These are phyloP conservation scores for Ogataea pini DNA, from an alignment of 805 yeast genomes.

Conservation along the genomic window DNA sequence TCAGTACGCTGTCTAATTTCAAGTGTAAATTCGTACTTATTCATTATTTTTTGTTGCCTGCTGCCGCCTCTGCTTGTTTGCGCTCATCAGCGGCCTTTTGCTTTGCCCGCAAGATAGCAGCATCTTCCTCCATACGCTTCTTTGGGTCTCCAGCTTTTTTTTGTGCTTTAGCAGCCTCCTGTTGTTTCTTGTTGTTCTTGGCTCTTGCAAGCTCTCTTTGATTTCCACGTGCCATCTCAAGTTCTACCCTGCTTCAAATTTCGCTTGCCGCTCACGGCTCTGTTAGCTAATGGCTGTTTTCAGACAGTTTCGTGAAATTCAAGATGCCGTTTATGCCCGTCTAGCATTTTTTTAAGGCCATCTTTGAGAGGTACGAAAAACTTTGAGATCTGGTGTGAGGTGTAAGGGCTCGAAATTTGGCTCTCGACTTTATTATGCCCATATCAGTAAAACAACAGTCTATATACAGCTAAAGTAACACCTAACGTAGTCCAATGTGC, in stretches of 20 bases:
- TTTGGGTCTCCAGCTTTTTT: constrained; percentile 83
- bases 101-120: constrained; percentile 85
- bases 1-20: constrained; percentile 4
- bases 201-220: constrained; percentile 94
- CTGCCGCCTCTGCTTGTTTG: constrained; percentile 31
- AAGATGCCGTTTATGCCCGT: not conserved
- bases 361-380: not conserved
- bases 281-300: not conserved
- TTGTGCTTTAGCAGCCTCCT: constrained; percentile 53
- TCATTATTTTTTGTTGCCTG: constrained; percentile 16
- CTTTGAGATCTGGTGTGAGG: constrained; percentile 6
- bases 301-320: not conserved
- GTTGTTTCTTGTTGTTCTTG: constrained; percentile 80
- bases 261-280: not conserved
- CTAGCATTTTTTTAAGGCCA: not conserved
- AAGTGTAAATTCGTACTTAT: not conserved
- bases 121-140: constrained; percentile 85
- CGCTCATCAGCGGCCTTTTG: constrained; percentile 73
- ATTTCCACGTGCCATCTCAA: constrained; percentile 87
- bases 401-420: not conserved
- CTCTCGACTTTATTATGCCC: not conserved
- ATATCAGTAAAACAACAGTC: not conserved
- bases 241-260: not conserved
- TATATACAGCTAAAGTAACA: not conserved
- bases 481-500: not conserved